phyloP scores from a whole-genome alignment of 768 basidiomycete genomes.

The Naganishia friedmannii region DNA sequence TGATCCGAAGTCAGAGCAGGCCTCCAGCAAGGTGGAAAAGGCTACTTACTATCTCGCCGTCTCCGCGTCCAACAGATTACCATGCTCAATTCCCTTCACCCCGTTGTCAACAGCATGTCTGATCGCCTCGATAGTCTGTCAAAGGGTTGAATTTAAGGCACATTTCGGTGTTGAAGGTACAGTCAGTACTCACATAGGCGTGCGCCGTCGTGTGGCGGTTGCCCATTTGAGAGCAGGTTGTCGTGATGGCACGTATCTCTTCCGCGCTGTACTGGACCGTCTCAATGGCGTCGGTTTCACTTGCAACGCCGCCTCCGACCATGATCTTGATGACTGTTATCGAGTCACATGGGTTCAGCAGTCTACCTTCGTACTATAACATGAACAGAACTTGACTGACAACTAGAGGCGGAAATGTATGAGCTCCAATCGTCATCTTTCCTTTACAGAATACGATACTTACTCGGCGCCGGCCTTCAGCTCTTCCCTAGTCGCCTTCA shows the following conservation, averaged over 20 bases:
- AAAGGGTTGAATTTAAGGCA: background rate
- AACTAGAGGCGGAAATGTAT: background rate
- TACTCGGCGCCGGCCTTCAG: constrained; percentile 54
- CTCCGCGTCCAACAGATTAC: constrained; percentile 54
- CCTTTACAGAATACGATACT: constrained; percentile 41
- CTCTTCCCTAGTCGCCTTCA: constrained; percentile 54
- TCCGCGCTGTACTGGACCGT: constrained; percentile 56
- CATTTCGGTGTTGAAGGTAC: background rate
- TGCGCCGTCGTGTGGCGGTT: constrained; percentile 50
- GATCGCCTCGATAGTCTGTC: constrained; percentile 55
- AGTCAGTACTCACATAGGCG: constrained; percentile 45
- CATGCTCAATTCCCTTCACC: constrained; percentile 57
- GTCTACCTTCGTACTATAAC: background rate
- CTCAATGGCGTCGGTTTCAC: constrained; percentile 56
- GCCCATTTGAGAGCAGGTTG: constrained; percentile 55
- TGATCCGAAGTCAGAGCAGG: background rate
- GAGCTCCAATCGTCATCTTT: background rate
- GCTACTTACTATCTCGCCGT: constrained; percentile 52
- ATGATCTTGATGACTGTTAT: constrained; percentile 39
- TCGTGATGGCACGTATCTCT: constrained; percentile 56
- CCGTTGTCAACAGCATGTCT: constrained; percentile 57
- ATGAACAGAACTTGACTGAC: background rate
- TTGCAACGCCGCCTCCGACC: constrained; percentile 56
- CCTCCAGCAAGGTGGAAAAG: background rate
- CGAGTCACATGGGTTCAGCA: background rate